Base-by-base conservation (phyloP, 169 alveolate species). In the Ichthyophthirius multifiliis region DNA sequence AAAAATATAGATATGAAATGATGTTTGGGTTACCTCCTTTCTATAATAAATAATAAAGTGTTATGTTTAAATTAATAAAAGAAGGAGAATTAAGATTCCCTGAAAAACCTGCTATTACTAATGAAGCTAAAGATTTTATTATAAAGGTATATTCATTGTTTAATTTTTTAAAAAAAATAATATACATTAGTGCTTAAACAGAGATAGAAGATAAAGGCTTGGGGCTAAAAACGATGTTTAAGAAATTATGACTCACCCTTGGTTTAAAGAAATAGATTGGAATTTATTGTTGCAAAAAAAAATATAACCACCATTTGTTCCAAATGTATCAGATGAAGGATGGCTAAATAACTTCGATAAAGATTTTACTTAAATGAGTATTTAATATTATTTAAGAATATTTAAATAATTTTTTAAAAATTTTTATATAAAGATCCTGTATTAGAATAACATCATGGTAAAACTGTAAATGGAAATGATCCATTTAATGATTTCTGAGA, bases 21-120 rank as follows among this genome's bases (percentile, higher is more conserved):
- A 71, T 90, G 73, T 90, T 83, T 45, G 94, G 94, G 7, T 75
- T 90, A 18, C 94, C 94, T 18, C 94, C 94, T 27, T 90, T 86
- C 65, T 90, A 86, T 44, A 90, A 86, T 63, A 86, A 87, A 44
- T 75, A 86, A 46, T 82, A 90, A 65, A 86, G 83, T 32, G 46
- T 85, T 39, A 90, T 90, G 94, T 90, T 86, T 65, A 83, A 86
- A 35, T 75, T 86, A 23, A 90, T 90, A 16, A 76, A 83, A 43
- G 91, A 90, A 37, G 84, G 80, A 43, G 86, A 84, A 41, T 83
- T 90, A 13, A 90, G 79, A 73, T 90, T 90, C 81, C 94, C 94
- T 20, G 92, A 90, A 48, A 81, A 71, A 62, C 86, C 86, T 9
- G 82, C 31, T 31, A 85, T 81, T 1, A 55, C 85, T 65, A 74